These are phyloP conservation scores for Agrocybe praecox DNA, from an alignment of 768 basidiomycete genomes.

Conservation along the genomic window DNA sequence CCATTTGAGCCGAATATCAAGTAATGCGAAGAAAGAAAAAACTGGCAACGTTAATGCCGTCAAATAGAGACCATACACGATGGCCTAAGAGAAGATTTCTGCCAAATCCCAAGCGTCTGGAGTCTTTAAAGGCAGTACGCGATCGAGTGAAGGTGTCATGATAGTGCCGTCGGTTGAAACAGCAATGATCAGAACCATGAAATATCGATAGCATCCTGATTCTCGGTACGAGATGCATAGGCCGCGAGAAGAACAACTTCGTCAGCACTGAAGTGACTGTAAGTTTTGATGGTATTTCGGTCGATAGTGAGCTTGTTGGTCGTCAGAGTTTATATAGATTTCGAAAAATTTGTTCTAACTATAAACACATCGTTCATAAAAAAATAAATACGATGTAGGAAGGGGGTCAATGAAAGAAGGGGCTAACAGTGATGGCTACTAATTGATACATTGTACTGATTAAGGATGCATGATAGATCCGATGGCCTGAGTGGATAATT, in stretches of 20 bases:
- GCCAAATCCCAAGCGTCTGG: constrained; percentile 96
- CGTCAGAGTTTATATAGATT: constrained; percentile 92
- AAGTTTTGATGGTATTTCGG: constrained; percentile 86
- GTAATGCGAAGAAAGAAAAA: background rate
- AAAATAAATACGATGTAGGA: constrained; percentile 12
- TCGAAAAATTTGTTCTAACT: too few relatives aligned
- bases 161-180: constrained; percentile 98
- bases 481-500: constrained; percentile 8
- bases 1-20: constrained; percentile 21
- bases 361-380: constrained; percentile 7
- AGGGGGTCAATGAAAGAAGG: too few relatives aligned
- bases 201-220: constrained; percentile 97
- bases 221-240: constrained; percentile 97
- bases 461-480: constrained; percentile 17
- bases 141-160: constrained; percentile 97
- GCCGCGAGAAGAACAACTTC: constrained; percentile 94
- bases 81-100: constrained; percentile 94
- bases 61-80: constrained; percentile 94
- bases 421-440: constrained; percentile 17
- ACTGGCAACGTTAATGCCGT: constrained; percentile 89
- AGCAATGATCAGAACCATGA: constrained; percentile 99
- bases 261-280: constrained; percentile 84
- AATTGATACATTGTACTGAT: constrained; percentile 15
- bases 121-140: constrained; percentile 91
- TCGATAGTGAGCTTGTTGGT: constrained; percentile 99